A percentile compares a stretch with the other conserved stretches of the same genome.
Conservation (phyloP, 169 alveolate species). For the Plasmodium knowlesi region DNA sequence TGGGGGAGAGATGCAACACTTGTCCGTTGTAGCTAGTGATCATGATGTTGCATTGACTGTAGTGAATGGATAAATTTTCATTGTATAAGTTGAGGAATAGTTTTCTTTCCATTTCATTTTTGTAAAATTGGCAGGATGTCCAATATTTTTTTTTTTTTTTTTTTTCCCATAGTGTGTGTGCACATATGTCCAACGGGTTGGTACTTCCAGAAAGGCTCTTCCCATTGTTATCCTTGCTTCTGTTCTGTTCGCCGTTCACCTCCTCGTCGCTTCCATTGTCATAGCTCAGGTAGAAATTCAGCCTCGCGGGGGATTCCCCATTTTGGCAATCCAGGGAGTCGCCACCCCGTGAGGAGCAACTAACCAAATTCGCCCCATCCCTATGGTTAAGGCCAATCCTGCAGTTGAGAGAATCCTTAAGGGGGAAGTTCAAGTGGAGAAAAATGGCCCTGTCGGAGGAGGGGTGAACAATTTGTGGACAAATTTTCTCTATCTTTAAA, state of each 20-base stretch:
- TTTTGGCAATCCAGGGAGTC: neutral
- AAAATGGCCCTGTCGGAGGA: neutral
- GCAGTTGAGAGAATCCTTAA: neutral
- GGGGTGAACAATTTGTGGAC: constrained; percentile 37
- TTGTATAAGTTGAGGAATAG: constrained; percentile 19
- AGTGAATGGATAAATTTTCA: neutral
- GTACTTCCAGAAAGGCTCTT: neutral
- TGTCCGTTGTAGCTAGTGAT: constrained; percentile 31
- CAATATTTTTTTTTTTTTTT: neutral
- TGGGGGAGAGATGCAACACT: constrained; percentile 10
- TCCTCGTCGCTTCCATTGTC: constrained; percentile 3
- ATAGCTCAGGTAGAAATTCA: neutral
- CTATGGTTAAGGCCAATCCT: neutral
- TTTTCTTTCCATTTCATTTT: constrained; percentile 11
- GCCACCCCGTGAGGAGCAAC: neutral
- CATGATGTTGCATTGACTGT: neutral
- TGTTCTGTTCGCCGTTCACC: neutral
- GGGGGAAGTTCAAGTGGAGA: constrained; percentile 26
- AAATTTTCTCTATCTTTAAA: constrained; percentile 23
- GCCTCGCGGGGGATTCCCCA: neutral
- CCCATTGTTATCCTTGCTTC: neutral
- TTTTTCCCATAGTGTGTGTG: neutral
- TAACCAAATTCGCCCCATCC: neutral
- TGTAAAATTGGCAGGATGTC: neutral
- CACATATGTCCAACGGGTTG: neutral